Conservation (phyloP, 2,329 filamentous ascomycete species). For the Ophiostoma populinum region DNA sequence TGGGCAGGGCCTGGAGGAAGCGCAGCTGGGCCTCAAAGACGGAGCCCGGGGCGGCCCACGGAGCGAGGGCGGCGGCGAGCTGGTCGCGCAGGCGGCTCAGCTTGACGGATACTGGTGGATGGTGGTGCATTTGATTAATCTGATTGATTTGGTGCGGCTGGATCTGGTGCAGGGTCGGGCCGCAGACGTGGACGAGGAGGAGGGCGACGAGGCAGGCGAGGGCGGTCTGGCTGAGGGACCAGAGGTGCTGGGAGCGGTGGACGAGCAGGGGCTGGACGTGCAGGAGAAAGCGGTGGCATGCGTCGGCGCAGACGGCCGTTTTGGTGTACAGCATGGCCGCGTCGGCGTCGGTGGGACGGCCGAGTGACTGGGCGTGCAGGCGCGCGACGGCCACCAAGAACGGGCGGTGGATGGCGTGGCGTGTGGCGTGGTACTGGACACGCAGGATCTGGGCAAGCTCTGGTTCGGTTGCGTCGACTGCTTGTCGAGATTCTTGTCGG, state of each 20-base stretch:
- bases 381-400: slow-evolving; percentile 23
- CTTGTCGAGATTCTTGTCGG: neutral
- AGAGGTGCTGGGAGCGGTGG: slow-evolving; percentile 21
- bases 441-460: slow-evolving; percentile 53
- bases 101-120: too few relatives aligned
- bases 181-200: slow-evolving; percentile 17
- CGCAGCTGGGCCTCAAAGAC: slow-evolving; percentile 14
- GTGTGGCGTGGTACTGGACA: slow-evolving; percentile 54
- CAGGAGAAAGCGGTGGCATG: slow-evolving; percentile 19
- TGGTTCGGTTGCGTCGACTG: slow-evolving; percentile 4
- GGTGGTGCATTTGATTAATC: too few relatives aligned
- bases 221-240: slow-evolving; percentile 20
- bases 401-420: slow-evolving; percentile 52
- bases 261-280: slow-evolving; percentile 20
- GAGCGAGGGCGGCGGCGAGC: slow-evolving; percentile 15
- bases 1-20: slow-evolving; percentile 9
- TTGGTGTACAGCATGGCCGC: slow-evolving; percentile 19
- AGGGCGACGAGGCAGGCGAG: slow-evolving; percentile 19
- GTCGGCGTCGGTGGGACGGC: too few relatives aligned
- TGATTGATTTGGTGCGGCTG: neutral
- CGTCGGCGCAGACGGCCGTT: slow-evolving; percentile 19
- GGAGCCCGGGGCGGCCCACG: slow-evolving; percentile 19
- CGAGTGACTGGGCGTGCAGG: too few relatives aligned
- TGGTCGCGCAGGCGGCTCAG: slow-evolving; percentile 15
- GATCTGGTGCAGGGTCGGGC: slow-evolving; percentile 9